Conservation (phyloP, 352 stramenopile species). For the Globisporangium heterothallicum region DNA sequence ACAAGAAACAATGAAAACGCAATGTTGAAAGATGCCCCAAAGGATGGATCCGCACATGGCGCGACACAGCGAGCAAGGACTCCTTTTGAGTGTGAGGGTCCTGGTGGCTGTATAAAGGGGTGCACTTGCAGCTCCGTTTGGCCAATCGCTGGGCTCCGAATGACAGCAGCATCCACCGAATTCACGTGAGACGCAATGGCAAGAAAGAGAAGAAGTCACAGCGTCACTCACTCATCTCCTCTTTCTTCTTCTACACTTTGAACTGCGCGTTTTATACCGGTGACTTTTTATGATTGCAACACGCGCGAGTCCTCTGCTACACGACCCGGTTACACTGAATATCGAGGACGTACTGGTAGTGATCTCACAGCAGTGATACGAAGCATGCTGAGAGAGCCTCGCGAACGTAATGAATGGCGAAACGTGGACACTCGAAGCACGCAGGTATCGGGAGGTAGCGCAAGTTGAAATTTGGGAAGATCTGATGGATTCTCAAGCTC, state of each 20-base stretch:
- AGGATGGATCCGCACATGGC: too few relatives aligned
- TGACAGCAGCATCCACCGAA: not conserved
- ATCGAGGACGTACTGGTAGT: too few relatives aligned
- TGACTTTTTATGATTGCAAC: not conserved
- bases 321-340: too few relatives aligned
- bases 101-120: not conserved
- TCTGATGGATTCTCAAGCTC: too few relatives aligned
- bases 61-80: not conserved
- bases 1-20: not conserved
- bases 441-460: too few relatives aligned
- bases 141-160: not conserved
- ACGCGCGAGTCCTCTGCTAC: not conserved
- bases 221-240: not conserved
- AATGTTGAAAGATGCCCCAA: not conserved
- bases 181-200: not conserved
- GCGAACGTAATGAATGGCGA: too few relatives aligned
- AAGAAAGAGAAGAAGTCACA: not conserved
- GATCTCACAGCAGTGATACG: too few relatives aligned
- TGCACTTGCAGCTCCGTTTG: not conserved
- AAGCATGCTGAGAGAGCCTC: too few relatives aligned
- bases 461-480: not conserved
- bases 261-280: too few relatives aligned
- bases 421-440: too few relatives aligned
- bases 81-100: too few relatives aligned
- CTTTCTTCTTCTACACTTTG: constrained; percentile 1